Conservation (phyloP, 2,329 filamentous ascomycete genomes). For the Mariannaea sp. region DNA sequence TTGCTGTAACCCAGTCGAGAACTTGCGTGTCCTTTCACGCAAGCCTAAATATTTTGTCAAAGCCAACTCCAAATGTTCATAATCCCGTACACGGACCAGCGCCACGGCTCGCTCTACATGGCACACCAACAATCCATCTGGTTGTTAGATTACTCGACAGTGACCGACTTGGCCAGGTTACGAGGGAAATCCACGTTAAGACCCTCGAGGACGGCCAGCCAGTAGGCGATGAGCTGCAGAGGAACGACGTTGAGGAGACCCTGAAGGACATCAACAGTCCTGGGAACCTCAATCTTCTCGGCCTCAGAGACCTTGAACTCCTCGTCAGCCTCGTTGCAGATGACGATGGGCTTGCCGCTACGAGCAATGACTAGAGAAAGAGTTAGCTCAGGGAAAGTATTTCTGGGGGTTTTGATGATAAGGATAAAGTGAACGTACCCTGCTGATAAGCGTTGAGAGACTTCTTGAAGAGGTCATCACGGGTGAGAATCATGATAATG, state of each 20-base stretch:
- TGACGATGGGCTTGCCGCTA: constrained; percentile 94
- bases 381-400: constrained; percentile 24
- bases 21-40: constrained; percentile 31
- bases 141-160: constrained; percentile 76
- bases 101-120: constrained; percentile 31
- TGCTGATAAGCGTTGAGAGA: constrained; percentile 99
- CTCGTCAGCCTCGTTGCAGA: constrained; percentile 88
- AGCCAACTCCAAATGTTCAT: constrained; percentile 38
- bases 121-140: constrained; percentile 20
- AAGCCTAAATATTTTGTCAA: constrained; percentile 35
- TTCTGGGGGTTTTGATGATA: not conserved
- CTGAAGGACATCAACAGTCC: constrained; percentile 93
- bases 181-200: constrained; percentile 98
- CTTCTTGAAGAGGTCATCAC: constrained; percentile 95
- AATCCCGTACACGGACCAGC: constrained; percentile 28
- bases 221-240: constrained; percentile 97
- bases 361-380: constrained; percentile 79
- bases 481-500: constrained; percentile 99
- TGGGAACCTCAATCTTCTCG: constrained; percentile 96
- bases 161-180: constrained; percentile 98
- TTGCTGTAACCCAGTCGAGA: constrained; percentile 33
- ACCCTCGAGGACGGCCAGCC: constrained; percentile 94
- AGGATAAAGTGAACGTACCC: constrained; percentile 64
- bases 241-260: constrained; percentile 97
- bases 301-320: constrained; percentile 90